Evolutionary conservation across 192 early-diverging fungal genomes (phyloP).

Genomic region (Backusella psychrophila): DNA sequence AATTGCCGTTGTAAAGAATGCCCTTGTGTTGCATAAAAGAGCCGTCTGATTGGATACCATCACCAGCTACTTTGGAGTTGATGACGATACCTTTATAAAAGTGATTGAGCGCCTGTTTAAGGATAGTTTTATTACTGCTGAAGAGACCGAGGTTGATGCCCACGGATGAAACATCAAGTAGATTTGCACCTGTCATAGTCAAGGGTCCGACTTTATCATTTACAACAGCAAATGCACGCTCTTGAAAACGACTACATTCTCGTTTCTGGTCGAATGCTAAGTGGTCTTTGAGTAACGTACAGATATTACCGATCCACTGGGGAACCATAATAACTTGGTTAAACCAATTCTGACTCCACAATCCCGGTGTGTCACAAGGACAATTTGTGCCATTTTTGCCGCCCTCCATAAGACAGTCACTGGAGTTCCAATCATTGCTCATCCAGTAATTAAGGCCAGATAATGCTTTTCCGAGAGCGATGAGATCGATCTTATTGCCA

Average conservation of each 20-base stretch:
- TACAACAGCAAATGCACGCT: slow-evolving; percentile 6
- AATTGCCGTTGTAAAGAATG: slow-evolving; percentile 28
- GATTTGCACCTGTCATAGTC: slow-evolving; percentile 21
- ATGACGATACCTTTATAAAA: slow-evolving; percentile 14
- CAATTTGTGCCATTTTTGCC: slow-evolving; percentile 16
- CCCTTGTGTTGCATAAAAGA: slow-evolving; percentile 28
- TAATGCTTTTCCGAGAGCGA: neutral
- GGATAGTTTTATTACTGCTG: slow-evolving; percentile 2
- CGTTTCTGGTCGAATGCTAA: neutral
- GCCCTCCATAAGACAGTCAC: slow-evolving; percentile 11
- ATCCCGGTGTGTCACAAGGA: slow-evolving; percentile 29
- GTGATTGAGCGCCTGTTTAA: slow-evolving; percentile 3
- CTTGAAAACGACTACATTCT: slow-evolving; percentile 11
- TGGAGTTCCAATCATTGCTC: slow-evolving; percentile 10
- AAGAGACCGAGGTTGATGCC: slow-evolving; percentile 16
- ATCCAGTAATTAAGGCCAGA: slow-evolving; percentile 24
- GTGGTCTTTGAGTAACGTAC: slow-evolving; percentile 1
- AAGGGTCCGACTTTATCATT: neutral
- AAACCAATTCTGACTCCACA: slow-evolving; percentile 33
- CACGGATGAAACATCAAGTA: slow-evolving; percentile 19
- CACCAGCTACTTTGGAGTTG: neutral
- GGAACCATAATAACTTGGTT: slow-evolving; percentile 16
- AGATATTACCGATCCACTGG: slow-evolving; percentile 2
- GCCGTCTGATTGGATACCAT: slow-evolving; percentile 27
- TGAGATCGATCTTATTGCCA: neutral